Percentiles rank a stretch among this genome's conserved stretches.
These are phyloP conservation scores for Xylariaceae sp. DNA, from an alignment of 2,329 filamentous ascomycete species.

Conservation along the genomic window DNA sequence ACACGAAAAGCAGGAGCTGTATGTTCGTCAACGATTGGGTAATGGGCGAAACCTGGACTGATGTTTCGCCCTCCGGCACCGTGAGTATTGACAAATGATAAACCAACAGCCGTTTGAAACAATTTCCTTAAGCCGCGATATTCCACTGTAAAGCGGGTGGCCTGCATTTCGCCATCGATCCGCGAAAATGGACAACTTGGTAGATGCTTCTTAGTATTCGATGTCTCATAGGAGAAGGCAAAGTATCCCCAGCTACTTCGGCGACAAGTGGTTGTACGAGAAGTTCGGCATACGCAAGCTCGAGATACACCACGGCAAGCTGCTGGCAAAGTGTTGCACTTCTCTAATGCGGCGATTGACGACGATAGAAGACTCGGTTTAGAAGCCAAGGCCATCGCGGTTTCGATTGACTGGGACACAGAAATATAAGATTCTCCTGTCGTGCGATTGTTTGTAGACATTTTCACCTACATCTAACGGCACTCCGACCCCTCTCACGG, in stretches of 20 bases:
- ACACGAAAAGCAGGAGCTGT: constrained; percentile 17
- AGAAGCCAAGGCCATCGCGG: neutral
- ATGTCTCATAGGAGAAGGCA: neutral
- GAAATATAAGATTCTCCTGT: neutral
- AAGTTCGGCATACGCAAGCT: neutral
- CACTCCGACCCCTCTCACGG: neutral
- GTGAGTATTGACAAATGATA: constrained; percentile 4
- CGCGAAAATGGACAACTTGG: constrained; percentile 7
- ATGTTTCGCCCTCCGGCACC: constrained; percentile 22
- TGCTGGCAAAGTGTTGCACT: neutral
- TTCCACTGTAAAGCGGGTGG: neutral
- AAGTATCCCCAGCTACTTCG: neutral
- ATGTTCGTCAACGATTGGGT: constrained; percentile 6
- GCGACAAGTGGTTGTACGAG: neutral
- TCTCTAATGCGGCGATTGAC: neutral
- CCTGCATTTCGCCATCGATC: neutral
- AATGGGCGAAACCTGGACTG: constrained; percentile 16
- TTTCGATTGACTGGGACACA: constrained; percentile 5
- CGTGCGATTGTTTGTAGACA: no score
- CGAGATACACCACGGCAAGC: neutral
- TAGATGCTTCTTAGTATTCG: constrained; percentile 1
- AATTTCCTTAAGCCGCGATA: neutral
- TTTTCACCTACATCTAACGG: constrained; percentile 9
- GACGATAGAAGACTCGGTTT: constrained; percentile 14
- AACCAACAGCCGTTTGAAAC: constrained; percentile 2